These are phyloP conservation scores for Linnemannia hyalina DNA, from an alignment of 192 early-diverging fungal species.

Conservation along the genomic window DNA sequence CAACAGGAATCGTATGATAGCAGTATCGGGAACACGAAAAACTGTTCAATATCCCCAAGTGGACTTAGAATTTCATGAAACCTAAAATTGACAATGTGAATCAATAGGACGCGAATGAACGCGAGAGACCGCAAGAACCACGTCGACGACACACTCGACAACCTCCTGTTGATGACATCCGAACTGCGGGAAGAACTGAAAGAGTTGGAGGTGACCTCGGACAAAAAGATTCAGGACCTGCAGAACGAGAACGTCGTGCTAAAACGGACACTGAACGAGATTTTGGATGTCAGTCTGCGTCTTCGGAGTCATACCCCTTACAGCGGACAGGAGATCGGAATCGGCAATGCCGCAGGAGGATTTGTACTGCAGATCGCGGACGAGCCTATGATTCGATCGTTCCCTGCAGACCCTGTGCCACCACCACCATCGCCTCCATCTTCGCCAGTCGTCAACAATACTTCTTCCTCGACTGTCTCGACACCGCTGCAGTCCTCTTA, in stretches of 20 bases:
- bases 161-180: slow-evolving; percentile 58
- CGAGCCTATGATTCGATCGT: slow-evolving; percentile 38
- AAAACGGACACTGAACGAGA: slow-evolving; percentile 62
- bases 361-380: slow-evolving; percentile 53
- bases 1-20: neutral
- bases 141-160: slow-evolving; percentile 68
- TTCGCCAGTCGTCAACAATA: neutral
- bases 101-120: slow-evolving; percentile 59
- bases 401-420: slow-evolving; percentile 27
- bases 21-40: neutral
- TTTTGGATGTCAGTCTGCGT: slow-evolving; percentile 62
- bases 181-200: slow-evolving; percentile 61
- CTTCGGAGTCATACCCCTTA: slow-evolving; percentile 63
- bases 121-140: slow-evolving; percentile 63
- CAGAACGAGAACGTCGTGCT: slow-evolving; percentile 59
- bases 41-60: neutral
- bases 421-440: slow-evolving; percentile 3
- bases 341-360: slow-evolving; percentile 39
- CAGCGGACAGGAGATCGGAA: slow-evolving; percentile 49
- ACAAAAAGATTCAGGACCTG: slow-evolving; percentile 55
- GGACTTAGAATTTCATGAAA: neutral
- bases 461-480: neutral
- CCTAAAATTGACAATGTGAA: neutral
- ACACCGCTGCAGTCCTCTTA: slow-evolving; percentile 41
- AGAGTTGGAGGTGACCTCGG: slow-evolving; percentile 21